phyloP scores from a whole-genome alignment of 83 land plant species.

The Picea mariana region DNA sequence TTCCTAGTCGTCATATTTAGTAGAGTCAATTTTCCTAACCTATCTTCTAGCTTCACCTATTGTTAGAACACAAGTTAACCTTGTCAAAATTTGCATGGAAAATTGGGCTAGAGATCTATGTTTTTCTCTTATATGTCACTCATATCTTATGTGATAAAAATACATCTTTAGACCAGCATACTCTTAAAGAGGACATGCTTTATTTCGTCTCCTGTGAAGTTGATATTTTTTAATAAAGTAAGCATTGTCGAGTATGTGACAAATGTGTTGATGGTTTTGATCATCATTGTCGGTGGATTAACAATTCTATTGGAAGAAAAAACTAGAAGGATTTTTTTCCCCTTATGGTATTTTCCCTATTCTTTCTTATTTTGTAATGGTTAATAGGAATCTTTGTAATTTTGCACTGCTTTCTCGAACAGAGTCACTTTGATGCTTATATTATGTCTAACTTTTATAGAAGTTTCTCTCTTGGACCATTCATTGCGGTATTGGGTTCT shows the following conservation, averaged over 20 bases:
- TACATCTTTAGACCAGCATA: no score
- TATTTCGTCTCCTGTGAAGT: no score
- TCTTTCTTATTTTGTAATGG: slow-evolving; percentile 91
- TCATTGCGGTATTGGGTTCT: slow-evolving; percentile 78
- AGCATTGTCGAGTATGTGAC: no score
- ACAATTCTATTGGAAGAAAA: slow-evolving; percentile 90
- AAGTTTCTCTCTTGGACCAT: slow-evolving; percentile 88
- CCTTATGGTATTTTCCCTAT: slow-evolving; percentile 77
- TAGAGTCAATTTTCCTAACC: no score
- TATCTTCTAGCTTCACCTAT: no score
- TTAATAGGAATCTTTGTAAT: slow-evolving; percentile 71
- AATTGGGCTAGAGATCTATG: no score
- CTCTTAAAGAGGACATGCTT: no score
- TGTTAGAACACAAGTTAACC: no score
- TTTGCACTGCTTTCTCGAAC: slow-evolving; percentile 72
- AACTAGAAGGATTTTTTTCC: slow-evolving; percentile 81
- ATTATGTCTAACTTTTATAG: slow-evolving; percentile 80
- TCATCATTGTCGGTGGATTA: slow-evolving; percentile 72
- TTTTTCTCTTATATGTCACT: no score
- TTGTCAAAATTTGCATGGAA: no score
- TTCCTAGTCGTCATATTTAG: no score
- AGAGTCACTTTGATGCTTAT: slow-evolving; percentile 51
- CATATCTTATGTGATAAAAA: not conserved
- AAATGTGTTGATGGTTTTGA: not conserved
- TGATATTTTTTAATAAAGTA: no score